Evolutionary conservation across 305 asterid genomes (phyloP), one percentile per base, ranked within the genome.

Genomic region (Rubia tinctorum): DNA sequence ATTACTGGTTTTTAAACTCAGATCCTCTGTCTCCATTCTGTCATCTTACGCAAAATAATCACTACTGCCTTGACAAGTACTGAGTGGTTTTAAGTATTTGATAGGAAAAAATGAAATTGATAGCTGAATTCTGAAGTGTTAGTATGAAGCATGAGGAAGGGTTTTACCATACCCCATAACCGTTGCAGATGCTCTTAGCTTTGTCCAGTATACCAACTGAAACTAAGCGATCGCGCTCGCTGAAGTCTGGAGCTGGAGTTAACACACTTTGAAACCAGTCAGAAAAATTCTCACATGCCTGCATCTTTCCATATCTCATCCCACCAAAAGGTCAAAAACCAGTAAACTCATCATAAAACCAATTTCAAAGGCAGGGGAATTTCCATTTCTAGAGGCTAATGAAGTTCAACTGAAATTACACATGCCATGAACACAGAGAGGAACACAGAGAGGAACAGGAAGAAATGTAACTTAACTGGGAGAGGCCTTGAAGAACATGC

Each of bases 111-210:
- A 30, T 30, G 1, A 3, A 30, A 30, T 1, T 30, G 34, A 30
- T 30, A 30, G 1, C 34, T 30, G 3, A 30, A 30, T 3, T 30
- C 34, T 30, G 34, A 30, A 30, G 3, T 30, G 34, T 30, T n/a
- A n/a, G n/a, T n/a, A n/a, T n/a, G n/a, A n/a, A n/a, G n/a, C n/a
- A n/a, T n/a, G n/a, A n/a, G n/a, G n/a, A n/a, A 4, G 39, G 27
- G 37, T 27, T 4, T n/a, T 37, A 49, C 2, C 37, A 23, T 73
- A 78, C 78, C 75, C 77, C 75, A 73, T 62, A 47, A 44, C 43
- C 59, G 78, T 47, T 66, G 67, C 81, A 78, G 66, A 78, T 68
- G 40, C 75, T 64, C 81, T 73, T 73, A 17, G 75, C 81, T 44
- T 73, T 78, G 43, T 73, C 81, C 78, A 73, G 65, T 62, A 78